Evolutionary conservation across 352 stramenopile genomes (phyloP), one percentile per base, ranked within the genome.

Genomic region (Stramenopiles sp.): DNA sequence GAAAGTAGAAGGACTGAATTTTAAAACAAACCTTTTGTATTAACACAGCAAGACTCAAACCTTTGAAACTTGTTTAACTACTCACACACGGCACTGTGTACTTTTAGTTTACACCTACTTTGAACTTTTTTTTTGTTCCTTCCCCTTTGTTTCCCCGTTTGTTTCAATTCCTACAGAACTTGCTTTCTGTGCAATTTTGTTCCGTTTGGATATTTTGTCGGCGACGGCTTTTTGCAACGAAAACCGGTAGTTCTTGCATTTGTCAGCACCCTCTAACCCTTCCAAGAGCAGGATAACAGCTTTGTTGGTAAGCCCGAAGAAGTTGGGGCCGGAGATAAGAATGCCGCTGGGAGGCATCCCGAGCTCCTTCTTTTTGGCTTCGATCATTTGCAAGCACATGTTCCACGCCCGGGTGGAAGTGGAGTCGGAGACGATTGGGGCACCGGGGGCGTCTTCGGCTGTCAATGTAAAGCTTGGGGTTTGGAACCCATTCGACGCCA

Each of bases 201-300:
- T 71, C 12, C 35, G 53, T 6, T 71, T 6, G 12, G 2, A 6
- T 6, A 71, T 4, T 71, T 33, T 71, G 6, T 31, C 2, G 6
- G 31, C 35, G 53, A 35, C 33, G 33, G 53, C 33, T 6, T 71
- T 71, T 6, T 71, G 53, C 2, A 71, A 6, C 4, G 35, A 6
- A 71, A 71, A 71, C 53, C 53, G 2, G 6, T 71, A 71, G 2
- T 71, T 71, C 35, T 71, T 33, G 35, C 53, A 71, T 6, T 71
- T 71, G 33, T 71, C 53, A 35, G 53, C 53, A 2, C 53, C 53
- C 35, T 71, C 53, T 6, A 71, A 6, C 6, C 53, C 53, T 6
- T 71, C 53, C 2, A 71, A 6, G 2, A 31, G 2, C 12, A 71
- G 35, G 33, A 35, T 31, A 31, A 71, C 53, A 35, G 33, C 31